Evolutionary conservation across 192 early-diverging fungal genomes (phyloP).

Genomic region (Coemansia sp.): DNA sequence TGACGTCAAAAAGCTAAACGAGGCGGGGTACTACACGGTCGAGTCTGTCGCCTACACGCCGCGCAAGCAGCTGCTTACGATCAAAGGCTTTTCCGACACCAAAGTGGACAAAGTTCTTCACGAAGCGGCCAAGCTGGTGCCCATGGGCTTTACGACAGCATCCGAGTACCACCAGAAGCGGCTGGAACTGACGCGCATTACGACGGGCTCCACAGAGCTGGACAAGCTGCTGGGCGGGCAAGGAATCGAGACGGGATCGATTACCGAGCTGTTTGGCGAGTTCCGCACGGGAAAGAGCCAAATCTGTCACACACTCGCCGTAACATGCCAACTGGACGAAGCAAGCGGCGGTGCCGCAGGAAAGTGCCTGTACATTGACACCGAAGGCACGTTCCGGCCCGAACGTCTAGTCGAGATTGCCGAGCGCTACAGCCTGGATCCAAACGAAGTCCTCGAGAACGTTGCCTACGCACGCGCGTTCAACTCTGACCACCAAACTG

Average conservation of each 20-base stretch:
- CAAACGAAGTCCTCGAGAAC: constrained; percentile 88
- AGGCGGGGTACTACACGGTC: constrained; percentile 87
- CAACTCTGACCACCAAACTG: constrained; percentile 93
- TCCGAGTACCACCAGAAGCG: constrained; percentile 85
- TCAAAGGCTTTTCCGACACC: constrained; percentile 94
- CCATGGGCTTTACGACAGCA: constrained; percentile 94
- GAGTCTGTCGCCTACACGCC: constrained; percentile 92
- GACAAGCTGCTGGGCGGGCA: constrained; percentile 88
- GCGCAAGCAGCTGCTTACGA: constrained; percentile 75
- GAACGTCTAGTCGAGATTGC: constrained; percentile 82
- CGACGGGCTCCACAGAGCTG: constrained; percentile 87
- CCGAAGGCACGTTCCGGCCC: constrained; percentile 95
- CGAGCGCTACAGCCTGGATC: constrained; percentile 79
- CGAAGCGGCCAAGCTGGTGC: constrained; percentile 90
- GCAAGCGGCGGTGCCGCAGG: constrained; percentile 91
- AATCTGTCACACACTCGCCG: constrained; percentile 91
- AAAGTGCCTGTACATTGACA: constrained; percentile 95
- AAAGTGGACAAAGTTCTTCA: constrained; percentile 93
- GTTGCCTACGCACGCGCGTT: constrained; percentile 92
- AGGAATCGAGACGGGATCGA: constrained; percentile 94
- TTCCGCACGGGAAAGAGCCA: constrained; percentile 98
- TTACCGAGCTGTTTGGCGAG: constrained; percentile 98
- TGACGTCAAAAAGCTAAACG: constrained; percentile 82
- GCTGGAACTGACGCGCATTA: constrained; percentile 76
- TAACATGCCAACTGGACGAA: constrained; percentile 91